Percentiles rank a stretch among this genome's conserved stretches.
Conservation (phyloP, 352 stramenopile species). For the Pythium scleroteichum region DNA sequence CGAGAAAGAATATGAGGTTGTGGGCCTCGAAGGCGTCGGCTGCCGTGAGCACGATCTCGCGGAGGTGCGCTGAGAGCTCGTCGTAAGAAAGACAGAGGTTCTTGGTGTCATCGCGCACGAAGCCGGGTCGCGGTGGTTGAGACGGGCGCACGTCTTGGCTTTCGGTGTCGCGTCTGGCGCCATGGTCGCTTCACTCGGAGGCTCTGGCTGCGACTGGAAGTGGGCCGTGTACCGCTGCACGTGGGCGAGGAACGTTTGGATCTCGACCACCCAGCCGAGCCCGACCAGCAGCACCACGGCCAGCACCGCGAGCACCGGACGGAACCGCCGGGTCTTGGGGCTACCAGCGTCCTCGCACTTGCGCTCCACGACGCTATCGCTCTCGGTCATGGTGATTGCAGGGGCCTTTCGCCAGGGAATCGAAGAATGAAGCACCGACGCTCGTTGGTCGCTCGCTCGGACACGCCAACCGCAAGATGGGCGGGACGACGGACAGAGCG, state of each 20-base stretch:
- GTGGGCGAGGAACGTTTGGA: neutral
- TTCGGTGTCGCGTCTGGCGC: neutral
- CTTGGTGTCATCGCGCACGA: slow-evolving; percentile 12
- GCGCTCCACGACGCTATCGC: neutral
- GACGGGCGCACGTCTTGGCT: neutral
- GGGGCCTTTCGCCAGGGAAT: no score
- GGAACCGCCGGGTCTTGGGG: neutral
- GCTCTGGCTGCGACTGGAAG: neutral
- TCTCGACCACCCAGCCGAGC: neutral
- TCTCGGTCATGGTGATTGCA: no score
- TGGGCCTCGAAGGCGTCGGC: slow-evolving; percentile 15
- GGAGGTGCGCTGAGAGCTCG: slow-evolving; percentile 23
- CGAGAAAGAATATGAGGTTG: slow-evolving; percentile 29
- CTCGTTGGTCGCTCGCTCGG: no score
- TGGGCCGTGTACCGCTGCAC: neutral
- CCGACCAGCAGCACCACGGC: neutral
- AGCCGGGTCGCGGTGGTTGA: slow-evolving; percentile 16
- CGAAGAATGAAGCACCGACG: no score
- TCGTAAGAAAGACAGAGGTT: slow-evolving; percentile 19
- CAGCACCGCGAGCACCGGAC: neutral
- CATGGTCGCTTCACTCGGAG: neutral
- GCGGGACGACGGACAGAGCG: neutral
- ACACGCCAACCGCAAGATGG: no score
- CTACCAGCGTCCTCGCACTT: neutral
- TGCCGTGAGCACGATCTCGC: slow-evolving; percentile 9